Evolutionary conservation across 2,329 filamentous ascomycete species (phyloP).

Genomic region (Onygenales sp.): DNA sequence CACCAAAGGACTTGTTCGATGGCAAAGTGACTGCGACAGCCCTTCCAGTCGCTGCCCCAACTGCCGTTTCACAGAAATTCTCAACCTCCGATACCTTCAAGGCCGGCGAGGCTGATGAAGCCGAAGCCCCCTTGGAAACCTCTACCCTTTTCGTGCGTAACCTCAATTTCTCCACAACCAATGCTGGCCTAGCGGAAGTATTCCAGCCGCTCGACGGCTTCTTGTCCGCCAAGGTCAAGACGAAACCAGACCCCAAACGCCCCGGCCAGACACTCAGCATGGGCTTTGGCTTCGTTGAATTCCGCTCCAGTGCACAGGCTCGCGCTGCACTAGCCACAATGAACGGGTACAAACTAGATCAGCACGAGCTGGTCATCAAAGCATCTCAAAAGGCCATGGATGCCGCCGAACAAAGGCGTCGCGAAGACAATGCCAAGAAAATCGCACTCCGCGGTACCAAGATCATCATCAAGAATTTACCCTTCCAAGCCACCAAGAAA

Average conservation of each 20-base stretch:
- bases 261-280: slow-evolving; percentile 83
- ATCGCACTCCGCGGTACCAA: slow-evolving; percentile 69
- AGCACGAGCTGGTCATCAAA: slow-evolving; percentile 75
- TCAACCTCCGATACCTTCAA: slow-evolving; percentile 32
- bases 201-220: slow-evolving; percentile 83
- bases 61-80: slow-evolving; percentile 30
- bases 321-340: slow-evolving; percentile 73
- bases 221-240: slow-evolving; percentile 81
- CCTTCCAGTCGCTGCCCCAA: slow-evolving; percentile 19
- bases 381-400: slow-evolving; percentile 80
- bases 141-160: slow-evolving; percentile 90
- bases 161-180: slow-evolving; percentile 83
- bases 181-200: slow-evolving; percentile 60
- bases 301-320: slow-evolving; percentile 66
- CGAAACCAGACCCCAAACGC: slow-evolving; percentile 84
- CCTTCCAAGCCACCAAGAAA: slow-evolving; percentile 90
- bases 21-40: slow-evolving; percentile 23
- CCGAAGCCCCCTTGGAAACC: slow-evolving; percentile 43
- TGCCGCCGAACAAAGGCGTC: slow-evolving; percentile 75
- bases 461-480: slow-evolving; percentile 95
- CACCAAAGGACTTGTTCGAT: slow-evolving; percentile 69
- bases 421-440: slow-evolving; percentile 77
- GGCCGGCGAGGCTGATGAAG: slow-evolving; percentile 25
- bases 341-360: slow-evolving; percentile 80
- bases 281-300: slow-evolving; percentile 95